A percentile compares a stretch with the other conserved stretches of the same genome.
These are phyloP conservation scores for Podospora pseudoanserina DNA, from an alignment of 495 filamentous ascomycete species.

Conservation along the genomic window DNA sequence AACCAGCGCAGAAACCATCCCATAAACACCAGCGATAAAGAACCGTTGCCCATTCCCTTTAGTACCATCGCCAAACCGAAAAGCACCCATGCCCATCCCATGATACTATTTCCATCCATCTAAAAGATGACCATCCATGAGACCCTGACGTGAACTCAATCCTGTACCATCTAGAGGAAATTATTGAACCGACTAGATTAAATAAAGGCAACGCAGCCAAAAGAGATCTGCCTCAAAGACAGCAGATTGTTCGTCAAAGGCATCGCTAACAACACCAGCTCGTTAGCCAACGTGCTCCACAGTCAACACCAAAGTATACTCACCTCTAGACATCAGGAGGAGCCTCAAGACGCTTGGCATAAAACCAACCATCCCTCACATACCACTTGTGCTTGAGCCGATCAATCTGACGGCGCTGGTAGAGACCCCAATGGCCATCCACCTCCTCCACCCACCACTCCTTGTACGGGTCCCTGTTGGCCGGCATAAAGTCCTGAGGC, in stretches of 20 bases:
- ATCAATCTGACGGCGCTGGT: constrained; percentile 49
- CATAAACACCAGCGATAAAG: not conserved
- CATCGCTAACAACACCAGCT: not conserved
- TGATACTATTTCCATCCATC: not conserved
- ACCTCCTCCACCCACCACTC: constrained; percentile 50
- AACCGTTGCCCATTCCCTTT: not conserved
- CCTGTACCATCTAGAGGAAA: not conserved
- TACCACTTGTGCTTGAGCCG: constrained; percentile 50
- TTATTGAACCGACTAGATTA: not conserved
- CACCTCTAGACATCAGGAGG: constrained; percentile 31
- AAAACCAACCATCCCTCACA: constrained; percentile 37
- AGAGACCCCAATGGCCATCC: constrained; percentile 45
- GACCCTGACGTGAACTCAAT: not conserved
- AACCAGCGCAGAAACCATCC: not conserved
- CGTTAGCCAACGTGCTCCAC: not conserved
- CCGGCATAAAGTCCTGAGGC: constrained; percentile 47
- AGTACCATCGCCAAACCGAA: not conserved
- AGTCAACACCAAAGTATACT: not conserved
- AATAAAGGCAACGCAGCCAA: not conserved
- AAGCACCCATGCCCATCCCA: not conserved
- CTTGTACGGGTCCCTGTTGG: constrained; percentile 48
- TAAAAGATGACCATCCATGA: not conserved
- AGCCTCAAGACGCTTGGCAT: constrained; percentile 42
- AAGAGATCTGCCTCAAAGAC: not conserved
- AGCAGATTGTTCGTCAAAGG: not conserved